Conservation (phyloP, 1,284 basidiomycete species). For the Moesziomyces sp. region DNA sequence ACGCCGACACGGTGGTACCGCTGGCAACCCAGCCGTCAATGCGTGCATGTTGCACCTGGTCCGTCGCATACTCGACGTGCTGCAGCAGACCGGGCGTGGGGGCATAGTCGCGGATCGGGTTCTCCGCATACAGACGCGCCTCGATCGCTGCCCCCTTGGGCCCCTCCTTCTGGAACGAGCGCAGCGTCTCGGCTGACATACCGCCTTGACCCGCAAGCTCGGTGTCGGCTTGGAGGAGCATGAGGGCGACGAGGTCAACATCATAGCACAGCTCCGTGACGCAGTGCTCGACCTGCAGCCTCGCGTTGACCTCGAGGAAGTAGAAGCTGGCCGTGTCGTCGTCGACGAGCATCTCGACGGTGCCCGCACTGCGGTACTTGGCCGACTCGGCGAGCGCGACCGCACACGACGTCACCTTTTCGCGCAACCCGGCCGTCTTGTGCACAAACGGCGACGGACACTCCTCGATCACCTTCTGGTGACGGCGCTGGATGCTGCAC, state of each 20-base stretch:
- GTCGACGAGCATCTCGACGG: slow-evolving; percentile 78
- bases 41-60: slow-evolving; percentile 70
- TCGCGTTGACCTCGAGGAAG: slow-evolving; percentile 81
- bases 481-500: slow-evolving; percentile 73
- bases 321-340: slow-evolving; percentile 73
- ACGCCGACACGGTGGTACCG: slow-evolving; percentile 73
- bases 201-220: slow-evolving; percentile 62
- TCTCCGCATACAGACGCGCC: slow-evolving; percentile 76
- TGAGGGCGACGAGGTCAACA: slow-evolving; percentile 74
- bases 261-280: slow-evolving; percentile 71
- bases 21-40: slow-evolving; percentile 72
- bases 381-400: slow-evolving; percentile 72
- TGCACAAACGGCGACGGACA: slow-evolving; percentile 73
- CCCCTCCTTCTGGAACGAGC: slow-evolving; percentile 62
- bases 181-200: slow-evolving; percentile 67
- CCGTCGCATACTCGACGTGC: slow-evolving; percentile 19
- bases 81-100: slow-evolving; percentile 77
- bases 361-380: slow-evolving; percentile 75
- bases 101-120: slow-evolving; percentile 73
- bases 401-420: slow-evolving; percentile 73
- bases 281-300: slow-evolving; percentile 79
- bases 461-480: slow-evolving; percentile 82
- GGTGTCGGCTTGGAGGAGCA: slow-evolving; percentile 73
- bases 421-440: slow-evolving; percentile 8
- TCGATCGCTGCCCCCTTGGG: slow-evolving; percentile 72